Conservation (phyloP, 2,329 filamentous ascomycete genomes). For the Pyrenochaeta sp. region DNA sequence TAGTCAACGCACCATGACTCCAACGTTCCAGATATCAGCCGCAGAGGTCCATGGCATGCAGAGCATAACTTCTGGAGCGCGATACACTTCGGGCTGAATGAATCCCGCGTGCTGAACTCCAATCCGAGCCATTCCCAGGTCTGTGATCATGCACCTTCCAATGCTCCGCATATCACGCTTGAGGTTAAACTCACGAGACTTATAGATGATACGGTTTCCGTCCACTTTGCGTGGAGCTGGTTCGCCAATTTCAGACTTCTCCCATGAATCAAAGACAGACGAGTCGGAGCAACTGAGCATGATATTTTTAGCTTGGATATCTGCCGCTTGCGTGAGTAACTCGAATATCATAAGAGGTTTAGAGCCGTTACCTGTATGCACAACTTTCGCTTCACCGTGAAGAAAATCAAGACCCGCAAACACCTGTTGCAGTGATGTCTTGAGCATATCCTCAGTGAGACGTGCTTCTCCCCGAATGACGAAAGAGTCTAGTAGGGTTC, state of each 20-base stretch:
- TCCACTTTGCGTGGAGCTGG: slow-evolving; percentile 38
- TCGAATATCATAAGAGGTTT: too few relatives aligned
- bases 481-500: too few relatives aligned
- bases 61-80: slow-evolving; percentile 47
- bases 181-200: slow-evolving; percentile 10
- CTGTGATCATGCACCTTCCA: too few relatives aligned
- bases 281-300: slow-evolving; percentile 42
- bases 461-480: too few relatives aligned
- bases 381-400: too few relatives aligned
- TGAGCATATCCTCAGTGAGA: too few relatives aligned
- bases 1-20: slow-evolving; percentile 40
- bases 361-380: too few relatives aligned
- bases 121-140: too few relatives aligned
- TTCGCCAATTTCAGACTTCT: slow-evolving; percentile 32
- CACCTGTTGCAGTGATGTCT: too few relatives aligned
- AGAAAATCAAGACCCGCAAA: too few relatives aligned
- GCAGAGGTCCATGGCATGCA: slow-evolving; percentile 45
- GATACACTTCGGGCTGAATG: slow-evolving; percentile 45
- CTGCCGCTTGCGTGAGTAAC: slow-evolving; percentile 34
- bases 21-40: slow-evolving; percentile 48
- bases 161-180: too few relatives aligned
- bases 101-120: slow-evolving; percentile 28
- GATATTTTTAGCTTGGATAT: too few relatives aligned
- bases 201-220: slow-evolving; percentile 36
- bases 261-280: slow-evolving; percentile 34